Base-by-base conservation (phyloP, 805 yeast genomes). In the Candida peoriensis region DNA sequence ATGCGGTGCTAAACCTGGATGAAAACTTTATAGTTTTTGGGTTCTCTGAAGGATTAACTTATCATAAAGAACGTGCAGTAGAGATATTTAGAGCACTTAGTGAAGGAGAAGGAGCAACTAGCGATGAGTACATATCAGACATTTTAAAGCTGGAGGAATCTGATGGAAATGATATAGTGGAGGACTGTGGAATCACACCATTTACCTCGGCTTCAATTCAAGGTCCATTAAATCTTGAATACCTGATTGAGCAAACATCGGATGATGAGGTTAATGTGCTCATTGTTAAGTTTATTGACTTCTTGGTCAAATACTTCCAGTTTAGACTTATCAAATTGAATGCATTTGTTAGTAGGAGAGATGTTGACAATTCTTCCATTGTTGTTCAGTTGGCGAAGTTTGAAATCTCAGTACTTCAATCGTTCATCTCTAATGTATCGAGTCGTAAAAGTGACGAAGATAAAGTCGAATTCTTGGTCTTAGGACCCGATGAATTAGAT, bases 21-120 rank as follows among this genome's bases (percentile, higher is more conserved):
- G 58, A 57, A 16, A 60, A 58, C 32, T 60, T 52, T 34, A 54
- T 60, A 2, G 59, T 58, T 24, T 52, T 60, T 34, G 58, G 60
- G 4, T 52, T 64, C 30, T 18, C 39, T 6, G 51, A 52, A 8
- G 55, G 47, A 1, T 14, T 53, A 24, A 36, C 25, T 21, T 52
- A 50, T 27, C 31, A 34, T 27, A 24, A 16, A 6, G 50, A 46
- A 6, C 38, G 39, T 3, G 55, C 55, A 2, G 10, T 44, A 8
- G 36, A 30, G 1, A 44, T 52, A 13, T 41, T 49, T n/a, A 41
- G 41, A 12, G 27, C 30, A 7, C 25, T 38, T 6, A 31, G 39
- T 25, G 42, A 37, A n/a, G 30, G 28, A 11, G 36, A 22, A 11
- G 30, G 27, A 1, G 37, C 33, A 11, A 26, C 34, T 16, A 20